Evolutionary conservation across 2,329 filamentous ascomycete genomes (phyloP).

Genomic region (Pyricularia pennisetigena): DNA sequence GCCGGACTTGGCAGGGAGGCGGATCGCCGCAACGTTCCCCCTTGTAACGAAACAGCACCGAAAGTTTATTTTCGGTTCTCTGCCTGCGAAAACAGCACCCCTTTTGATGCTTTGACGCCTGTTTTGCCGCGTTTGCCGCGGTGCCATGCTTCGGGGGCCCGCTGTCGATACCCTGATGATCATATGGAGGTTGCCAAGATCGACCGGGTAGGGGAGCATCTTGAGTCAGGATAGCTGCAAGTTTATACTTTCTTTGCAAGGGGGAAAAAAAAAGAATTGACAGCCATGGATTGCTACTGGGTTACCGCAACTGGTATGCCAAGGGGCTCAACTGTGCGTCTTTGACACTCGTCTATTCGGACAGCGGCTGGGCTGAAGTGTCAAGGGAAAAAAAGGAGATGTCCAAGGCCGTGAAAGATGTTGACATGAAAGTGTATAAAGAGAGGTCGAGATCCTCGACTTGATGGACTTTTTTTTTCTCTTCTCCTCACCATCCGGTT

Average conservation of each 20-base stretch:
- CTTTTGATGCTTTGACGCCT: too few species aligned
- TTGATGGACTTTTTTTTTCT: not conserved
- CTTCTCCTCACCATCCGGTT: constrained; percentile 1
- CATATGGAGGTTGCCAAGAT: too few species aligned
- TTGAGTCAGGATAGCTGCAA: too few species aligned
- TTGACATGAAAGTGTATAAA: not conserved
- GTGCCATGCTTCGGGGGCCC: too few species aligned
- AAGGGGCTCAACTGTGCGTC: not conserved
- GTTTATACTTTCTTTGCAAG: not conserved
- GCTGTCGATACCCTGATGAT: too few species aligned
- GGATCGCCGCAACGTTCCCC: too few species aligned
- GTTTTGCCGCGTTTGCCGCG: too few species aligned
- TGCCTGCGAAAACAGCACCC: too few species aligned
- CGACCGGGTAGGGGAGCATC: too few species aligned
- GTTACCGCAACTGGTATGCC: not conserved
- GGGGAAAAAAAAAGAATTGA: not conserved
- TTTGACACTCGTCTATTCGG: not conserved
- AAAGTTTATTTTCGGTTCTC: too few species aligned
- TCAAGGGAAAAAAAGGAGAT: not conserved
- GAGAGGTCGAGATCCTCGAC: not conserved
- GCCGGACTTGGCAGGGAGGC: too few species aligned
- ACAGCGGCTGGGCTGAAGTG: not conserved
- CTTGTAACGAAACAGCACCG: too few species aligned
- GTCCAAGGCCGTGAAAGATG: not conserved
- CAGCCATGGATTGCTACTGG: not conserved